These are phyloP conservation scores for Sarocladium kiliense DNA, from an alignment of 2,329 filamentous ascomycete species.

Conservation along the genomic window DNA sequence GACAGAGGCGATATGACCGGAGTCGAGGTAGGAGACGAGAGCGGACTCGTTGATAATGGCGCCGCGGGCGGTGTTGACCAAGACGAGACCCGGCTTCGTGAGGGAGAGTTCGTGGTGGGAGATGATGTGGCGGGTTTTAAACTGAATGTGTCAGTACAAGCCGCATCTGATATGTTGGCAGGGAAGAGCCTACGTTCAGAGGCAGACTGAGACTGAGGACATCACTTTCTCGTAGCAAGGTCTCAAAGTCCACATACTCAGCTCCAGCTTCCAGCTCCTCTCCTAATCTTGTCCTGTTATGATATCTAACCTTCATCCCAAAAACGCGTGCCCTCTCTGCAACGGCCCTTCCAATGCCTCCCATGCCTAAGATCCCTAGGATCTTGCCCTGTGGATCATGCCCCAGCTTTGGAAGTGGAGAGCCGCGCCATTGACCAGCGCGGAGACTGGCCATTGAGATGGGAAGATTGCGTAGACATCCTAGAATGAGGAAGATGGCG, in stretches of 20 bases:
- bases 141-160: constrained; percentile 23
- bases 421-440: constrained; percentile 62
- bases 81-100: constrained; percentile 73
- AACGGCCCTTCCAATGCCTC: constrained; percentile 74
- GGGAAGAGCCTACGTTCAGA: constrained; percentile 60
- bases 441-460: constrained; percentile 61
- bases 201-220: constrained; percentile 77
- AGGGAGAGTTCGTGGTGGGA: constrained; percentile 62
- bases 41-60: constrained; percentile 79
- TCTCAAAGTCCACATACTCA: constrained; percentile 68
- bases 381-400: constrained; percentile 76
- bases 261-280: constrained; percentile 53
- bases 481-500: constrained; percentile 75
- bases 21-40: constrained; percentile 66
- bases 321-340: constrained; percentile 70
- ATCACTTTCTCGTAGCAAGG: constrained; percentile 63
- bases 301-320: constrained; percentile 69
- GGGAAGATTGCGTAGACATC: constrained; percentile 71
- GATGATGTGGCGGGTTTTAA: constrained; percentile 70
- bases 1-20: constrained; percentile 62
- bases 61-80: constrained; percentile 79
- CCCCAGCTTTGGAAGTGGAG: constrained; percentile 48
- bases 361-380: constrained; percentile 80
- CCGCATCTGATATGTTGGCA: background rate
- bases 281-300: constrained; percentile 61